Conservation (phyloP, 2,329 filamentous ascomycete genomes). For the Trichophyton simii region DNA sequence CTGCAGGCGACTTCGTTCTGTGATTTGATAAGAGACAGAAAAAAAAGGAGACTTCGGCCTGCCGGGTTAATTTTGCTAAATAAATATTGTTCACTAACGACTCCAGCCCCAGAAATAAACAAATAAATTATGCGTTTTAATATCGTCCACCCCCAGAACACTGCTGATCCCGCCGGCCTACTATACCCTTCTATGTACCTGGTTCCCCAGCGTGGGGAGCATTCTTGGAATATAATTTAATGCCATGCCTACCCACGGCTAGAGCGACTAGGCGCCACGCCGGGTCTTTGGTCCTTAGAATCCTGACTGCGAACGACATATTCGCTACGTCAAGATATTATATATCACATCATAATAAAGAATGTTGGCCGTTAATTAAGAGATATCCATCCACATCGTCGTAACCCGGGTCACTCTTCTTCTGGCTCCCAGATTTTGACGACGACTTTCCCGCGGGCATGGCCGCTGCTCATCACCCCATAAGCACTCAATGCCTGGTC, state of each 20-base stretch:
- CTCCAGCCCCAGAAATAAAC: no score
- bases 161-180: neutral
- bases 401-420: neutral
- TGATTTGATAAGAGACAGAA: neutral
- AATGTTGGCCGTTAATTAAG: neutral
- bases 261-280: no score
- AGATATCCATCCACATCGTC: neutral
- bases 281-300: no score
- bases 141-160: neutral
- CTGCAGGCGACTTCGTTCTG: neutral
- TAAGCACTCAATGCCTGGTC: slow-evolving; percentile 7
- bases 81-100: neutral
- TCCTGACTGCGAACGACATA: no score
- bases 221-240: no score
- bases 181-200: no score
- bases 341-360: no score
- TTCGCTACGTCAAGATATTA: no score
- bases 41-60: neutral
- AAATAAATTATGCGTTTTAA: neutral
- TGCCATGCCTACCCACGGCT: no score
- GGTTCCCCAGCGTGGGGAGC: no score
- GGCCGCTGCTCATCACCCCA: slow-evolving; percentile 3
- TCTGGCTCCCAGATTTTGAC: slow-evolving; percentile 10
- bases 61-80: neutral
- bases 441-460: slow-evolving; percentile 10